Evolutionary conservation across 768 basidiomycete genomes (phyloP), one percentile per base, ranked within the genome.

Genomic region (Naganishia onofrii): DNA sequence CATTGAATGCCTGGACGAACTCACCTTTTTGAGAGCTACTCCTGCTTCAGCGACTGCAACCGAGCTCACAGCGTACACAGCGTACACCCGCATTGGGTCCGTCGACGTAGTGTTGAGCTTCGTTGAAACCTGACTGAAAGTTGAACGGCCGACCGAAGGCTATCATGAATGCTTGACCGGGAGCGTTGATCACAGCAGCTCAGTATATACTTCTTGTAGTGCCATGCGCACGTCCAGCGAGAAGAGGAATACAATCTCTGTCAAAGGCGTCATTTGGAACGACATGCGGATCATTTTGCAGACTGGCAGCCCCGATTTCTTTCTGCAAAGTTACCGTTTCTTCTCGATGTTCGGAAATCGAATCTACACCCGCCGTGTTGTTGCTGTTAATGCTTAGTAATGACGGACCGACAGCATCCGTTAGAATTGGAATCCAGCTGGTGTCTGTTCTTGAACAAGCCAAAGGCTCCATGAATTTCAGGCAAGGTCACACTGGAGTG

Each of bases 1-100:
- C 48, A n/a, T 52, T 10, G 29, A 56, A 31, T n/a, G 21, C 17
- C 6, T 56, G 38, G 6, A n/a, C n/a, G n/a, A 42, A 44, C 67
- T 42, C 32, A 68, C 67, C 19, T 38, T 29, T 56, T 44, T 68
- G 54, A 68, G 57, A 7, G 67, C 67, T 31, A 68, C 52, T 6
- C 67, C 38, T 10, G 67, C 38, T 29, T 52, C 67, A 13, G 29
- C 67, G n/a, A 68, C 36, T 17, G 42, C 60, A 23, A 44, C 32
- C 13, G 60, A 63, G 60, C 60, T 63, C 29, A 34, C 60, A 17
- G 38, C 42, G 42, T 63, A 63, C 10, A 34, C 60, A 2, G 38
- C 42, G 23, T 63, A 63, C 38, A 63, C 60, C 17, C 42, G 36
- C 38, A 63, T 26, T 13, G 60, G 42, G 42, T 42, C 21, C 38